A percentile compares a stretch with the other conserved stretches of the same genome.
These are phyloP conservation scores for Termitomyces sp. DNA, from an alignment of 768 basidiomycete species.

Conservation along the genomic window DNA sequence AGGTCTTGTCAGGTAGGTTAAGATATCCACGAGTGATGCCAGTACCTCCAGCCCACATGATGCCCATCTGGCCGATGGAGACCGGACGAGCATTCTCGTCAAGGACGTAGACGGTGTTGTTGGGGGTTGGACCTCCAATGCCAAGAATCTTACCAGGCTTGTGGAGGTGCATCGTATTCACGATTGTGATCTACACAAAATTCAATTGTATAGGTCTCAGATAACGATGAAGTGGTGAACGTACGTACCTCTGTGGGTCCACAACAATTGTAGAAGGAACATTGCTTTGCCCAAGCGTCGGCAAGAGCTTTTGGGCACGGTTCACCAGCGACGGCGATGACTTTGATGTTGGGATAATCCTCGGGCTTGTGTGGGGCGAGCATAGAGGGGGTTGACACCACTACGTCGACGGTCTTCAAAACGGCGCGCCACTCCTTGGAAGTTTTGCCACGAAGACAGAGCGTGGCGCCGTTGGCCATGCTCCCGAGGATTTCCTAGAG, in stretches of 20 bases:
- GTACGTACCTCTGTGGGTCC: conserved; percentile 53
- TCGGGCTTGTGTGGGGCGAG: conserved; percentile 42
- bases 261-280: conserved; percentile 46
- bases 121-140: conserved; percentile 48
- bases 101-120: conserved; percentile 38
- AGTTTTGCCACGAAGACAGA: conserved; percentile 50
- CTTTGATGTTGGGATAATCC: conserved; percentile 48
- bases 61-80: conserved; percentile 31
- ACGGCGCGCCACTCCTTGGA: conserved; percentile 46
- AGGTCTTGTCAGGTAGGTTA: conserved; percentile 49
- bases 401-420: conserved; percentile 46
- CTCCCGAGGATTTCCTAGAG: conserved; percentile 52
- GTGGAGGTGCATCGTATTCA: conserved; percentile 49
- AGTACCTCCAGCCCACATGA: conserved; percentile 59
- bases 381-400: conserved; percentile 54
- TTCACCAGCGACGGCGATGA: conserved; percentile 49
- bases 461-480: conserved; percentile 46
- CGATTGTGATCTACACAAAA: conserved; percentile 39
- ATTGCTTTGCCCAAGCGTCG: conserved; percentile 37
- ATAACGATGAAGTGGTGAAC: not conserved
- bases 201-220: not conserved
- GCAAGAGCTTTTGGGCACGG: conserved; percentile 43
- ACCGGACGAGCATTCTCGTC: conserved; percentile 34
- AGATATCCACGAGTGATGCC: conserved; percentile 54
- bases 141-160: conserved; percentile 31